These are phyloP conservation scores for Sarocladium kiliense DNA, from an alignment of 2,329 filamentous ascomycete genomes.

Conservation along the genomic window DNA sequence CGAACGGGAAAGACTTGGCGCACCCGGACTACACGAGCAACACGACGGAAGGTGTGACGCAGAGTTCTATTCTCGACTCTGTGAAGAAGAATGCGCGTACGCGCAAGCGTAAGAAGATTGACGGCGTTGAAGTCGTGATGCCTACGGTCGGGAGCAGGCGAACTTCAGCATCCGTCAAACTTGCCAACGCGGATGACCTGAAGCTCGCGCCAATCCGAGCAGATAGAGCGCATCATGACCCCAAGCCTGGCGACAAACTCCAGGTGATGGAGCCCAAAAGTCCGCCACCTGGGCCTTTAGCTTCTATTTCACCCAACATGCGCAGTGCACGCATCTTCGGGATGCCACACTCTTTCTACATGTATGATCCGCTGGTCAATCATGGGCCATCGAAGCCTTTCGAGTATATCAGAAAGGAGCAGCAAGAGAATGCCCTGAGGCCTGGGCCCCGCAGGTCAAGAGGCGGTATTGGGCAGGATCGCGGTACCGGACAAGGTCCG, in stretches of 20 bases:
- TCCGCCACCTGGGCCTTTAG: constrained; percentile 20
- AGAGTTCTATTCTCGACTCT: constrained; percentile 43
- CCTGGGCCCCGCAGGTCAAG: neutral
- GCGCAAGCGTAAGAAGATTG: constrained; percentile 41
- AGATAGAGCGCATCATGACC: constrained; percentile 14
- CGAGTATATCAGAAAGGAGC: constrained; percentile 1
- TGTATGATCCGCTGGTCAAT: constrained; percentile 18
- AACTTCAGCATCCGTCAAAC: constrained; percentile 1
- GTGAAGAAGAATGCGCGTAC: constrained; percentile 44
- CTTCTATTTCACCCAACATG: constrained; percentile 26
- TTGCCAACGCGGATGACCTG: constrained; percentile 14
- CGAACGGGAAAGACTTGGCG: neutral
- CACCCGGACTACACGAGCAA: neutral
- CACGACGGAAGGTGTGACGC: neutral
- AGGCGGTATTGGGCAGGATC: neutral
- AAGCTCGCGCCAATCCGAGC: constrained; percentile 26
- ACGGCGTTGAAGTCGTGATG: constrained; percentile 29
- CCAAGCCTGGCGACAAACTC: constrained; percentile 13
- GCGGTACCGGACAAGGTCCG: neutral
- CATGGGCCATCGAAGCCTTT: neutral
- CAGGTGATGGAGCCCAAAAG: constrained; percentile 25
- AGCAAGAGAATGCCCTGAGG: constrained; percentile 6
- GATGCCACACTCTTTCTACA: constrained; percentile 18
- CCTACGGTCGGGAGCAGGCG: constrained; percentile 13
- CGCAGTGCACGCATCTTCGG: constrained; percentile 16